Evolutionary conservation across 495 filamentous ascomycete genomes (phyloP).

Genomic region (Penicillium arizonense): DNA sequence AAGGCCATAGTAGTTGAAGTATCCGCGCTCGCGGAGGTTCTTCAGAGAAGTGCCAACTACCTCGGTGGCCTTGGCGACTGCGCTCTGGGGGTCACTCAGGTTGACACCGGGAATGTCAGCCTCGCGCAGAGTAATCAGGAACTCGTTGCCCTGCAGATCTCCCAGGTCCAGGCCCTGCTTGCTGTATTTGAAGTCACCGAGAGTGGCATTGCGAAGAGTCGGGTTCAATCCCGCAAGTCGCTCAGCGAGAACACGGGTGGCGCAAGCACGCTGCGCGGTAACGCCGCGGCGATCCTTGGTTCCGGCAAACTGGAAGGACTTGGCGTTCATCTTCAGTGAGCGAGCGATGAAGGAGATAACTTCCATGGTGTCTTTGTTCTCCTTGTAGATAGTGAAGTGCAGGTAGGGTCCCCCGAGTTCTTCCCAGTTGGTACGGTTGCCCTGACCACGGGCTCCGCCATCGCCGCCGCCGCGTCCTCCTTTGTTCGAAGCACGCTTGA

Average conservation of each 20-base stretch:
- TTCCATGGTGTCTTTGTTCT: conserved; percentile 98
- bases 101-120: conserved; percentile 60
- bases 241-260: conserved; percentile 61
- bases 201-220: conserved; percentile 57
- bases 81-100: conserved; percentile 34
- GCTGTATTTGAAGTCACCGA: conserved; percentile 77
- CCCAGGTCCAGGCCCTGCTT: conserved; percentile 72
- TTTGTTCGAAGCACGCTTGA: conserved; percentile 28
- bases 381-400: conserved; percentile 94
- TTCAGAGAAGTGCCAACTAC: conserved; percentile 56
- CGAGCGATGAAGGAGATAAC: conserved; percentile 70
- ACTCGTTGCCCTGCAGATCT: conserved; percentile 84
- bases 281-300: conserved; percentile 92
- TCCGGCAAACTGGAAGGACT: conserved; percentile 79
- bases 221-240: conserved; percentile 62
- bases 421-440: conserved; percentile 49
- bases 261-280: conserved; percentile 81
- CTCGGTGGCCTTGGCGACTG: conserved; percentile 41
- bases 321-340: conserved; percentile 63
- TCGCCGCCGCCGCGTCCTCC: conserved; percentile 30
- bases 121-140: conserved; percentile 84
- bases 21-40: conserved; percentile 63
- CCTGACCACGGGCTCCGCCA: conserved; percentile 13
- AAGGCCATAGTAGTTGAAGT: conserved; percentile 95
- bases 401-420: conserved; percentile 75